phyloP scores from a whole-genome alignment of 2,329 filamentous ascomycete species.

The Cladophialophora immunda region DNA sequence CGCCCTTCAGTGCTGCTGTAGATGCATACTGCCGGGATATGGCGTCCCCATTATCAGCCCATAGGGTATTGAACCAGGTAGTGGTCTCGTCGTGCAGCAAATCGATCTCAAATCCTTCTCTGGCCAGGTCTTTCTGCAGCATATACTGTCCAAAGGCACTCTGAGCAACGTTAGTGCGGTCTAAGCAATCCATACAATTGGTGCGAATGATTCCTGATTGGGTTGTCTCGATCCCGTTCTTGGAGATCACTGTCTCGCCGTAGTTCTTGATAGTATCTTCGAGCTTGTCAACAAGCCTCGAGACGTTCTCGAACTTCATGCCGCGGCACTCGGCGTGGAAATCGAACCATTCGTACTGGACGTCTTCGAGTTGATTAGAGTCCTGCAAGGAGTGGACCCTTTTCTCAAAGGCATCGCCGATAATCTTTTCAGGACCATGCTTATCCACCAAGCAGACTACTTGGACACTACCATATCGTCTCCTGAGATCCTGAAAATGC shows the following conservation, averaged over 20 bases:
- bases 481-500: constrained; percentile 76
- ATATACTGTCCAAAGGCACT: constrained; percentile 87
- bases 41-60: constrained; percentile 97
- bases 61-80: constrained; percentile 93
- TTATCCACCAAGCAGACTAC: constrained; percentile 89
- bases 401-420: constrained; percentile 80
- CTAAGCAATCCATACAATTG: constrained; percentile 98
- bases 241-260: constrained; percentile 72
- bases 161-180: constrained; percentile 95
- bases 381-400: constrained; percentile 74
- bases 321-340: constrained; percentile 92
- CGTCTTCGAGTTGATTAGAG: constrained; percentile 61
- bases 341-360: constrained; percentile 95
- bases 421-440: constrained; percentile 78
- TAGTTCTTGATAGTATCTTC: constrained; percentile 72
- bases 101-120: constrained; percentile 78
- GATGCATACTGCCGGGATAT: constrained; percentile 96
- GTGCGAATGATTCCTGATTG: constrained; percentile 86
- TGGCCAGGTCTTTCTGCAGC: constrained; percentile 79
- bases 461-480: constrained; percentile 79
- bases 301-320: constrained; percentile 98
- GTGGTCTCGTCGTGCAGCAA: constrained; percentile 79
- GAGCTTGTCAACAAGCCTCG: constrained; percentile 75
- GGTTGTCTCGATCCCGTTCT: constrained; percentile 51
- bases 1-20: constrained; percentile 93